phyloP scores from a whole-genome alignment of 2,329 filamentous ascomycete species.

The Ciborinia camelliae region DNA sequence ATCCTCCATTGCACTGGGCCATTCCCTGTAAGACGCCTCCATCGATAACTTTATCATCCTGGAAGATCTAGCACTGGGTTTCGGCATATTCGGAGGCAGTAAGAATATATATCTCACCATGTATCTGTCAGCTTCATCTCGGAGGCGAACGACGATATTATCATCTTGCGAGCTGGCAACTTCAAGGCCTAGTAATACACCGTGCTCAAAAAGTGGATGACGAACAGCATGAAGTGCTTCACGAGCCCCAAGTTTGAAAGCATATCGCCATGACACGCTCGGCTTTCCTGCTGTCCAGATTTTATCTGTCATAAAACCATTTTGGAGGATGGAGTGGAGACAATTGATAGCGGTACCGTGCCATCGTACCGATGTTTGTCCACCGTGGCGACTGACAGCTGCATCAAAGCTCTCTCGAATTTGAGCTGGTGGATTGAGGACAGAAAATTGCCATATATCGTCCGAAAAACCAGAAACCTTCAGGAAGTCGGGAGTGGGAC shows the following conservation, averaged over 20 bases:
- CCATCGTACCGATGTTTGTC: neutral
- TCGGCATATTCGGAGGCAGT: neutral
- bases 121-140: neutral
- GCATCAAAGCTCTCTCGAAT: neutral
- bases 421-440: neutral
- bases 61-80: neutral
- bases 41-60: neutral
- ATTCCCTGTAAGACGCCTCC: neutral
- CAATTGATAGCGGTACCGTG: neutral
- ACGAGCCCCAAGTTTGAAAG: neutral
- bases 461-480: neutral
- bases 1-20: neutral
- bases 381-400: neutral
- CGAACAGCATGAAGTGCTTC: neutral
- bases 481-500: neutral
- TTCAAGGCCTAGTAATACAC: constrained; percentile 2
- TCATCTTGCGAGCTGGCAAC: neutral
- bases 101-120: neutral
- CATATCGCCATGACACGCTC: neutral
- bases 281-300: neutral
- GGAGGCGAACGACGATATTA: neutral
- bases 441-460: neutral
- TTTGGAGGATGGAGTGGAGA: neutral
- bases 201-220: neutral
- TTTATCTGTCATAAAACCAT: neutral